A percentile compares a stretch with the other conserved stretches of the same genome.
Conservation (phyloP, 2,329 filamentous ascomycete genomes). For the Sporothrix mexicana region DNA sequence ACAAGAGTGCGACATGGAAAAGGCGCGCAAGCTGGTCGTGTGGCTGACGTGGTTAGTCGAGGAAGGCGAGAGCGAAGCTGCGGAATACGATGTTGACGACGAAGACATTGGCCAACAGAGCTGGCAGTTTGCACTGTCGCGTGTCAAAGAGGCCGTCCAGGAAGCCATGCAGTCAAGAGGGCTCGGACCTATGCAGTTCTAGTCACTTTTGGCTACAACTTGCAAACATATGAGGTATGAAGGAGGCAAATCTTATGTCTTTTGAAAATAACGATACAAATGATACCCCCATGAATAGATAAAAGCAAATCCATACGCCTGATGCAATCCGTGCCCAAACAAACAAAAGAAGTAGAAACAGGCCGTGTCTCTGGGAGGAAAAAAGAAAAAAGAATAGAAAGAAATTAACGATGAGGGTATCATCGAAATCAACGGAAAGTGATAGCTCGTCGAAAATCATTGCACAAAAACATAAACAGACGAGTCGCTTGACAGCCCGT, state of each 20-base stretch:
- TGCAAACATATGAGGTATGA: too few relatives aligned
- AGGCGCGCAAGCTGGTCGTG: slow-evolving; percentile 85
- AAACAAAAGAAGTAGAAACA: background rate
- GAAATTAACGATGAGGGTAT: background rate
- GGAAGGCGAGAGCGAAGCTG: slow-evolving; percentile 46
- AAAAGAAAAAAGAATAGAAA: background rate
- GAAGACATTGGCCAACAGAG: slow-evolving; percentile 40
- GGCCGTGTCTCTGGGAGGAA: too few relatives aligned
- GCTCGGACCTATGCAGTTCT: slow-evolving; percentile 59
- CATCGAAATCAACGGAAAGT: background rate
- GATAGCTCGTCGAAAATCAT: background rate
- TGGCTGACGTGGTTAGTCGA: slow-evolving; percentile 68
- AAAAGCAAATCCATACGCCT: slow-evolving; percentile 5
- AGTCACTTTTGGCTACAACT: too few relatives aligned
- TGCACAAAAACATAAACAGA: background rate
- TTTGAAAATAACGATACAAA: background rate
- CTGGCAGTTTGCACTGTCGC: slow-evolving; percentile 55
- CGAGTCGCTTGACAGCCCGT: background rate
- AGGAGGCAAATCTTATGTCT: too few relatives aligned
- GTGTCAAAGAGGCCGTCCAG: slow-evolving; percentile 59
- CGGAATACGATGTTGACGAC: background rate
- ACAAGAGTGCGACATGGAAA: slow-evolving; percentile 82
- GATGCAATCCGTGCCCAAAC: background rate
- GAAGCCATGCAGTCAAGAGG: slow-evolving; percentile 62
- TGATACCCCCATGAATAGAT: slow-evolving; percentile 12